A percentile compares a stretch with the other conserved stretches of the same genome.
Conservation (phyloP, 2,329 filamentous ascomycete genomes). For the Elsinoe perseae region DNA sequence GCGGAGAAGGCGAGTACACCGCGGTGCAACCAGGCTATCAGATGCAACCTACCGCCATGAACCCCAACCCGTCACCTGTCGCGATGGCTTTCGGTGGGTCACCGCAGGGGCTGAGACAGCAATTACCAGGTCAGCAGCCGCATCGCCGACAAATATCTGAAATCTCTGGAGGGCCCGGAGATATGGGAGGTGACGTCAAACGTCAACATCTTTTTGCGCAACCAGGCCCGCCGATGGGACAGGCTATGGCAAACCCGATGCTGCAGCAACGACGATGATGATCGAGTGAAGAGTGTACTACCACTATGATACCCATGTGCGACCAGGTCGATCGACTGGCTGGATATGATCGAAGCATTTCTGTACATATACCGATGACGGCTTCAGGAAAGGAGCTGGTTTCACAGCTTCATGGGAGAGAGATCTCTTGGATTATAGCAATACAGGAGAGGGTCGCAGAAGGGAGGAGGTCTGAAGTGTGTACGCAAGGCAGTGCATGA, state of each 20-base stretch:
- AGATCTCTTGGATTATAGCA: not conserved
- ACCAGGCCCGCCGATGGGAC: constrained; percentile 29
- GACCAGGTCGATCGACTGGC: not conserved
- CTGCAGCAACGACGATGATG: constrained; percentile 42
- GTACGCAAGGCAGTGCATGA: not conserved
- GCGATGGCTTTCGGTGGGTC: constrained; percentile 35
- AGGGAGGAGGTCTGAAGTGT: not conserved
- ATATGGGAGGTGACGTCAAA: constrained; percentile 46
- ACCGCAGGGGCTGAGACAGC: constrained; percentile 31
- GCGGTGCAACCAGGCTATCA: constrained; percentile 36
- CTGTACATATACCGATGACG: not conserved
- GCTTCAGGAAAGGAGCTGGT: not conserved
- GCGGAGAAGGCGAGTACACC: constrained; percentile 40
- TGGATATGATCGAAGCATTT: not conserved
- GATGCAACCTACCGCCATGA: constrained; percentile 23
- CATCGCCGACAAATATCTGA: constrained; percentile 55
- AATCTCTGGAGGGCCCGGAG: constrained; percentile 48
- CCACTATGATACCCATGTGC: constrained; percentile 1
- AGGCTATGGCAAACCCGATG: constrained; percentile 37
- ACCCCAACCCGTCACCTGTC: constrained; percentile 19
- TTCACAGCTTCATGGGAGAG: not conserved
- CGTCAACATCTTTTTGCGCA: constrained; percentile 50
- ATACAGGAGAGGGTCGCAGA: not conserved
- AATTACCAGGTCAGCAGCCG: constrained; percentile 28
- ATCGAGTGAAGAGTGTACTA: not conserved